These are phyloP conservation scores for Chlamydomonas incerta DNA, from an alignment of 139 green algal species.

Conservation along the genomic window DNA sequence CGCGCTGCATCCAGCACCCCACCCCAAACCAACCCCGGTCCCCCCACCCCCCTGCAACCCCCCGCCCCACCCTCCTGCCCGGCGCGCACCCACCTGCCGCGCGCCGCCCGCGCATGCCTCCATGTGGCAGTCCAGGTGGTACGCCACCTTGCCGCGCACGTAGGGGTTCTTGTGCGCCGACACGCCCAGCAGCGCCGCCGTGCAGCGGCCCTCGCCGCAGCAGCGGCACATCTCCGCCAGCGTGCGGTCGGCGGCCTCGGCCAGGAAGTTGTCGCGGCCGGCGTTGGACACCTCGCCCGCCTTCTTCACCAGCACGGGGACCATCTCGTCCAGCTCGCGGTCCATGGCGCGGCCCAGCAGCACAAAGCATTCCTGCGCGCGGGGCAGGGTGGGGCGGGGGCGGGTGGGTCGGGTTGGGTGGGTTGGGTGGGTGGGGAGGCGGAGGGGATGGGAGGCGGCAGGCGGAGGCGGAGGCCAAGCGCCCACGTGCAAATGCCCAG, in stretches of 20 bases:
- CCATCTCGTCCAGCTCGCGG: slow-evolving; percentile 81
- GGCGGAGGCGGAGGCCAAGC: no score
- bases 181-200: slow-evolving; percentile 63
- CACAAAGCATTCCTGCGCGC: slow-evolving; percentile 75
- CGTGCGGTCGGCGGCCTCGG: slow-evolving; percentile 75
- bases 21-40: no score
- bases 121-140: slow-evolving; percentile 71
- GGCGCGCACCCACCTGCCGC: neutral
- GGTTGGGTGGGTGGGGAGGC: no score
- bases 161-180: slow-evolving; percentile 65
- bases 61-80: neutral
- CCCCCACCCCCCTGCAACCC: no score
- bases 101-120: slow-evolving; percentile 28
- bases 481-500: no score
- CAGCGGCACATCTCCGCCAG: slow-evolving; percentile 68
- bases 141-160: slow-evolving; percentile 65
- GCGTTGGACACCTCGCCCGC: slow-evolving; percentile 79
- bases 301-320: slow-evolving; percentile 84
- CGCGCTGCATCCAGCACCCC: no score
- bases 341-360: slow-evolving; percentile 68
- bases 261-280: slow-evolving; percentile 87
- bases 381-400: neutral
- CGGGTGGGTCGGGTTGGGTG: no score
- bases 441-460: no score
- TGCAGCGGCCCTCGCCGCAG: slow-evolving; percentile 51